Base-by-base conservation (phyloP, 257 asterid genomes). In the Paulownia fortunei region DNA sequence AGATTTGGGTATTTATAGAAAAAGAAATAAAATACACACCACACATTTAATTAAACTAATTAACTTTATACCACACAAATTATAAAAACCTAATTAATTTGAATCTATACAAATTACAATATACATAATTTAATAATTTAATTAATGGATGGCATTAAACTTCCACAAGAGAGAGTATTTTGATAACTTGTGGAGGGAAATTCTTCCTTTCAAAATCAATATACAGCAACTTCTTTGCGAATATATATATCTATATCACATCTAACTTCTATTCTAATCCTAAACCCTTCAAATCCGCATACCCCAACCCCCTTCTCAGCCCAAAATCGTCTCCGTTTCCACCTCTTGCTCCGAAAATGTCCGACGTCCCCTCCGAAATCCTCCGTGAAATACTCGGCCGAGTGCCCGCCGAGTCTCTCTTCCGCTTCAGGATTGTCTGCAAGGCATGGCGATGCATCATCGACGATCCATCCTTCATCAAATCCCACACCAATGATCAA, bases 391-490 rank as follows among this genome's bases (percentile, higher is more conserved):
- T 76, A 10, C 80, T 76, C 46, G 16, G 4, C 74, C 73, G 80
- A 6, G 15, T 76, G 12, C 74, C 74, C 1, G 41, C 42, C 19
- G 56, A 64, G 16, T 32, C 73, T 41, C 74, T 76, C 24, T 18
- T 66, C 24, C 80, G 73, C 0, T 76, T 18, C 30, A 26, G 74
- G 42, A 2, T 56, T 36, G 74, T 76, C 18, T 63, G 56, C 66
- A 76, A 76, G 71, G 3, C 42, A 11, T 76, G 80, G 80, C 63
- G 63, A 16, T 34, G 10, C 6, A 21, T 52, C 24, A 76, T 76
- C 24, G 80, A 76, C 44, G 67, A 76, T n/a, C 32, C 74, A 8
- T 3, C 30, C 37, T 76, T 76, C 66, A 26, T 36, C 58, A 49
- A 24, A 13, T 49, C 66, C 26, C 69, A 72, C 64, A 12, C 11